Evolutionary conservation across 495 filamentous ascomycete genomes (phyloP), one percentile per base, ranked within the genome.

Genomic region (Oidiodendron maius): DNA sequence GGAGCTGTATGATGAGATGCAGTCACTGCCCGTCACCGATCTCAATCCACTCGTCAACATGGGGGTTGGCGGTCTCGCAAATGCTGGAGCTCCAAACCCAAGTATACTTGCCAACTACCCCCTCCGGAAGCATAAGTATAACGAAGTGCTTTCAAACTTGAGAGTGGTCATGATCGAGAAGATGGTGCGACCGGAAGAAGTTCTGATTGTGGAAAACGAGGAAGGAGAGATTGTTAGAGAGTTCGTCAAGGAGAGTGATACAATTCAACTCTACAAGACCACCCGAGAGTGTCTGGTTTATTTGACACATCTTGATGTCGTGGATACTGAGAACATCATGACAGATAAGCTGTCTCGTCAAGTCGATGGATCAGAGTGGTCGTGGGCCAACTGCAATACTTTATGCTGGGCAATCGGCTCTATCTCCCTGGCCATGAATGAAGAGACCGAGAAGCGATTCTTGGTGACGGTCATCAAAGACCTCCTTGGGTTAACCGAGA

Each of bases 361-460:
- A 67, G 93, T 99, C 17, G 90, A 97, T 64, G 89, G 89, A 12
- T 74, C 76, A 12, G 93, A 99, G 66, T 99, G 93, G 93, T 97
- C 94, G 11, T 99, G 93, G 93, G 86, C 85, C 47, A 97, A 97
- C 67, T 99, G 93, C 78, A 99, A 99, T 65, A 96, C 93, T 2
- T 80, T 99, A 11, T 99, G 93, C 70, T 99, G 93, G 93, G 93
- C 93, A 20, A 98, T 98, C 62, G 93, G 93, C 16, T 98, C 93
- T 1, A 97, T 98, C 44, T 97, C 94, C 9, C 82, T 95, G 15
- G 94, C 93, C 25, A 98, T 98, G 93, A 97, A 96, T 60, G 93
- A 98, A 61, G 93, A 98, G 61, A 98, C 93, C 0, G 93, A 98
- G 62, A 98, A 98, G 70, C 82, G 93, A 5, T 98, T 98, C 74